Conservation (phyloP, 2,329 filamentous ascomycete genomes). For the Pyrenochaeta sp. region DNA sequence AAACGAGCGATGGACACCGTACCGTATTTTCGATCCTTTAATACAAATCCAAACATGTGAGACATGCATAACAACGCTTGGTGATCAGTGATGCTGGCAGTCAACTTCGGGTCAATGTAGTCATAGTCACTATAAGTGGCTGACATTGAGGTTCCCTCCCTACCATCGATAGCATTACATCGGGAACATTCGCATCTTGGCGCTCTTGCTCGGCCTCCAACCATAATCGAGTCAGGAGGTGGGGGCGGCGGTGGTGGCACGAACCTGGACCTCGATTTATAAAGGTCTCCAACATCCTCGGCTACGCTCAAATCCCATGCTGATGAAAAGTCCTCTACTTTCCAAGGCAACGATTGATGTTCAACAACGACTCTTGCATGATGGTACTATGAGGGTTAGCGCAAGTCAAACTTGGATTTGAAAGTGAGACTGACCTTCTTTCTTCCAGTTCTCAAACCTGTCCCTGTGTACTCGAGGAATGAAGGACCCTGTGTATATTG, state of each 20-base stretch:
- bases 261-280: too few species aligned
- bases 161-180: neutral
- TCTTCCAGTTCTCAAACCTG: neutral
- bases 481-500: slow-evolving; percentile 1
- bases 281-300: too few species aligned
- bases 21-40: slow-evolving; percentile 13
- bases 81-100: neutral
- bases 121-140: neutral
- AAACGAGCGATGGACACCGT: neutral
- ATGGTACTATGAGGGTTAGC: neutral
- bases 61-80: slow-evolving; percentile 8
- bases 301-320: neutral
- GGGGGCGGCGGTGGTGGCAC: neutral
- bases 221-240: neutral
- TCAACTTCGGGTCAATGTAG: neutral
- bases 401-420: neutral
- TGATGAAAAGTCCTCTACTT: neutral
- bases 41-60: slow-evolving; percentile 13
- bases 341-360: neutral
- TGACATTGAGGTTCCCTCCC: neutral
- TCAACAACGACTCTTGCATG: slow-evolving; percentile 2
- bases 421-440: neutral
- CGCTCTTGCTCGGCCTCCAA: too few species aligned
- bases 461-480: slow-evolving; percentile 5
- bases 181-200: slow-evolving; percentile 5